Conservation (phyloP, 768 basidiomycete species). For the Kockovaella imperatae region DNA sequence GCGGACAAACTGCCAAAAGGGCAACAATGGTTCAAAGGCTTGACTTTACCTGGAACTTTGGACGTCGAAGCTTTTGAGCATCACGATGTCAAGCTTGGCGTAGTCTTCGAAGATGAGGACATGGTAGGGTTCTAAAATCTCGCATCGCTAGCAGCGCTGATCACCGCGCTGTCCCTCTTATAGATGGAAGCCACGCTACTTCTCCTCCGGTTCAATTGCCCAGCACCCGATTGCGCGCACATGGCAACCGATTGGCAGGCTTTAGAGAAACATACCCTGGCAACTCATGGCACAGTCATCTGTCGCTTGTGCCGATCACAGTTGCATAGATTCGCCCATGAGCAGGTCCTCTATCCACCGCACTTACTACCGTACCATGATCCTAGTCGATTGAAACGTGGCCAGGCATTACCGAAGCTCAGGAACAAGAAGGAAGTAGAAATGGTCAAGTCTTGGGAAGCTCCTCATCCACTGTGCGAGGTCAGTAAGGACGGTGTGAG, state of each 20-base stretch:
- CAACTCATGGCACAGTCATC: slow-evolving; percentile 64
- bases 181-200: slow-evolving; percentile 86
- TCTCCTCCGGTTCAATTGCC: slow-evolving; percentile 89
- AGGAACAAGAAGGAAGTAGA: slow-evolving; percentile 36
- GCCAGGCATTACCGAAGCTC: slow-evolving; percentile 34
- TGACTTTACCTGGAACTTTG: slow-evolving; percentile 33
- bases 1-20: slow-evolving; percentile 30
- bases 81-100: slow-evolving; percentile 51
- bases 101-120: slow-evolving; percentile 79
- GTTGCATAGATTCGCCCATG: slow-evolving; percentile 94
- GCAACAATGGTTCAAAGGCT: slow-evolving; percentile 24
- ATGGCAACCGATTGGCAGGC: slow-evolving; percentile 83
- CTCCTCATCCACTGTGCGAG: slow-evolving; percentile 46
- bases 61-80: slow-evolving; percentile 30
- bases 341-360: slow-evolving; percentile 74
- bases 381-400: slow-evolving; percentile 54
- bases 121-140: slow-evolving; percentile 33
- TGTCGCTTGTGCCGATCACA: slow-evolving; percentile 81
- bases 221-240: slow-evolving; percentile 72
- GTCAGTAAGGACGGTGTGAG: slow-evolving; percentile 13
- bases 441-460: slow-evolving; percentile 40
- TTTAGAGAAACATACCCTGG: slow-evolving; percentile 73
- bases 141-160: not conserved
- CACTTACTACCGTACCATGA: slow-evolving; percentile 63
- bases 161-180: not conserved